Conservation (phyloP, 108 stramenopile species). For the Pseudonitzschia delicatissima region DNA sequence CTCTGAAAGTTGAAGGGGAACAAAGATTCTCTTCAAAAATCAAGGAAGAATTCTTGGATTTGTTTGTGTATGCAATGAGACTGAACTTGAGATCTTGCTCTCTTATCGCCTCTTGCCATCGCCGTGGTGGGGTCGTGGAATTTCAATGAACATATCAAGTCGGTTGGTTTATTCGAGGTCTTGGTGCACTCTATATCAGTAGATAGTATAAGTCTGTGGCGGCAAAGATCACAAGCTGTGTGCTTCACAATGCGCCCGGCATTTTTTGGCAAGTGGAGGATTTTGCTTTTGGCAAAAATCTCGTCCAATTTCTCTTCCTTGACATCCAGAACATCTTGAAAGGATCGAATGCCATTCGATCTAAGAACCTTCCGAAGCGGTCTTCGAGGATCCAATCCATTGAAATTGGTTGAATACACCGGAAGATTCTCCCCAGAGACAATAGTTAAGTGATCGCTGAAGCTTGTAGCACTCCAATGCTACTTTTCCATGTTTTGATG, state of each 20-base stretch:
- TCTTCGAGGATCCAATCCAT: constrained; percentile 48
- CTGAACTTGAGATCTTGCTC: constrained; percentile 46
- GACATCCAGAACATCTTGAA: constrained; percentile 63
- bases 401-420: constrained; percentile 79
- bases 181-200: constrained; percentile 39
- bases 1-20: constrained; percentile 27
- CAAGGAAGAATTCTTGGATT: constrained; percentile 52
- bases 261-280: constrained; percentile 26
- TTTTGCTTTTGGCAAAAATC: constrained; percentile 12
- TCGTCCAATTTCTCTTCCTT: constrained; percentile 46
- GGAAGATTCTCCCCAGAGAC: constrained; percentile 64
- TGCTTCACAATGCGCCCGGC: constrained; percentile 48
- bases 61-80: constrained; percentile 69
- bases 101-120: neutral
- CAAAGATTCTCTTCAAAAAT: constrained; percentile 50
- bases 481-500: constrained; percentile 60
- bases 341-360: constrained; percentile 54
- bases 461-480: constrained; percentile 53
- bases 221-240: constrained; percentile 50
- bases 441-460: constrained; percentile 50
- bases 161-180: constrained; percentile 19
- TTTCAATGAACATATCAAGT: constrained; percentile 30
- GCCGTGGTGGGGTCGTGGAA: constrained; percentile 1
- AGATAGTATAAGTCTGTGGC: constrained; percentile 47
- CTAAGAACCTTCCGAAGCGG: constrained; percentile 38